phyloP scores from a whole-genome alignment of 2,329 filamentous ascomycete genomes.

The Mollisiaceae sp. region DNA sequence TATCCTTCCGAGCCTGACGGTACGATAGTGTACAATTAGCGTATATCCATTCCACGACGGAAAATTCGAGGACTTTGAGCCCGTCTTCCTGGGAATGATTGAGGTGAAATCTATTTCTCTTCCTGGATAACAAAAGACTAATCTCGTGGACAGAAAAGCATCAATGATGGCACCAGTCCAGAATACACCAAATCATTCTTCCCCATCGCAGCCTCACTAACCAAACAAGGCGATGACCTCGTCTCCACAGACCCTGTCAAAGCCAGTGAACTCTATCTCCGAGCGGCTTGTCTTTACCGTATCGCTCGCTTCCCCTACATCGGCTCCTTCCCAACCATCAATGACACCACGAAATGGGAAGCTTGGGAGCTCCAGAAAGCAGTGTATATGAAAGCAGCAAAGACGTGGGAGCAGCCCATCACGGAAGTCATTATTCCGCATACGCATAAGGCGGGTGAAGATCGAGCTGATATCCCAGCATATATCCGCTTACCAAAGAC shows the following conservation, averaged over 20 bases:
- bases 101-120: conserved; percentile 46
- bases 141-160: conserved; percentile 45
- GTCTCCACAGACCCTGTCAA: conserved; percentile 53
- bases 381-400: conserved; percentile 62
- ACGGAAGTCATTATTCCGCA: conserved; percentile 67
- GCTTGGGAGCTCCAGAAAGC: conserved; percentile 71
- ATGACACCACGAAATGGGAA: conserved; percentile 56
- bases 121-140: background rate
- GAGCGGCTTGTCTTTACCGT: conserved; percentile 73
- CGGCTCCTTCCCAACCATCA: conserved; percentile 46
- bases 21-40: conserved; percentile 57
- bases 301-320: conserved; percentile 73
- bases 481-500: conserved; percentile 67
- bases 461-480: conserved; percentile 63
- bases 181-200: conserved; percentile 69
- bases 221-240: conserved; percentile 55
- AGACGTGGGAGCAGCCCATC: conserved; percentile 61
- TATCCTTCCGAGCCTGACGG: conserved; percentile 6
- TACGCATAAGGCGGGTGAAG: conserved; percentile 51
- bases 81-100: conserved; percentile 68
- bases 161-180: conserved; percentile 69
- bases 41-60: conserved; percentile 80
- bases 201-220: conserved; percentile 63
- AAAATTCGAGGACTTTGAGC: conserved; percentile 69
- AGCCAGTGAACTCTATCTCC: conserved; percentile 69